Evolutionary conservation across 129 eudicot species (phyloP).

Genomic region (Artemisia annua): DNA sequence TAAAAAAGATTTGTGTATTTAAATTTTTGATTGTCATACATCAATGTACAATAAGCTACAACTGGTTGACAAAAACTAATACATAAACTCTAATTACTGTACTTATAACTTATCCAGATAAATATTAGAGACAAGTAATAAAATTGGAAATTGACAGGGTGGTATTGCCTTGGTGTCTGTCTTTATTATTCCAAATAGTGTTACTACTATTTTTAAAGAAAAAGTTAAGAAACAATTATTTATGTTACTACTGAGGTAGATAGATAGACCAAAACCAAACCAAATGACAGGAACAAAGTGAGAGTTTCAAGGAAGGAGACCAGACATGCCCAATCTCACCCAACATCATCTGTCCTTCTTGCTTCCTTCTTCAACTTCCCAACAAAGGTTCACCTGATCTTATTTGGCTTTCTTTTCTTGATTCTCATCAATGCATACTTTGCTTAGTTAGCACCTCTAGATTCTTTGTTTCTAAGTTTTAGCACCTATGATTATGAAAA

Average conservation of each 20-base stretch:
- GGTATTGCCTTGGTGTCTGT: conserved; percentile 6
- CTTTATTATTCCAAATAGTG: conserved; percentile 24
- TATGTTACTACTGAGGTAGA: not conserved
- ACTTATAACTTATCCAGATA: too few relatives aligned
- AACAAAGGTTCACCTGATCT: conserved; percentile 39
- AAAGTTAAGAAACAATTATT: too few relatives aligned
- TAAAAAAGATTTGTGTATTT: too few relatives aligned
- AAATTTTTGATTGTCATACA: too few relatives aligned
- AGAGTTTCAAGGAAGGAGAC: conserved; percentile 71
- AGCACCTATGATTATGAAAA: too few relatives aligned
- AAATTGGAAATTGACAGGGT: too few relatives aligned
- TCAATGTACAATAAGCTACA: too few relatives aligned
- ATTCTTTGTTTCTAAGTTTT: too few relatives aligned
- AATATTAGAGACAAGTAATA: conserved; percentile 6
- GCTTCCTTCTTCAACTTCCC: conserved; percentile 67
- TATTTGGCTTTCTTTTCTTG: not conserved
- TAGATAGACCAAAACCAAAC: conserved; percentile 9
- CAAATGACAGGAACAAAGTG: not conserved
- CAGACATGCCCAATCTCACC: conserved; percentile 63
- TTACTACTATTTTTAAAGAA: too few relatives aligned
- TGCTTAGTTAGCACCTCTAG: conserved; percentile 11
- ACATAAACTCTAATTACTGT: too few relatives aligned
- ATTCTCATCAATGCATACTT: conserved; percentile 27
- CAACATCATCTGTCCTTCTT: conserved; percentile 56
- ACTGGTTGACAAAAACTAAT: too few relatives aligned